Percentiles rank a stretch among this genome's conserved stretches.
Conservation (phyloP, 1,284 basidiomycete genomes). For the Caloboletus firmus region DNA sequence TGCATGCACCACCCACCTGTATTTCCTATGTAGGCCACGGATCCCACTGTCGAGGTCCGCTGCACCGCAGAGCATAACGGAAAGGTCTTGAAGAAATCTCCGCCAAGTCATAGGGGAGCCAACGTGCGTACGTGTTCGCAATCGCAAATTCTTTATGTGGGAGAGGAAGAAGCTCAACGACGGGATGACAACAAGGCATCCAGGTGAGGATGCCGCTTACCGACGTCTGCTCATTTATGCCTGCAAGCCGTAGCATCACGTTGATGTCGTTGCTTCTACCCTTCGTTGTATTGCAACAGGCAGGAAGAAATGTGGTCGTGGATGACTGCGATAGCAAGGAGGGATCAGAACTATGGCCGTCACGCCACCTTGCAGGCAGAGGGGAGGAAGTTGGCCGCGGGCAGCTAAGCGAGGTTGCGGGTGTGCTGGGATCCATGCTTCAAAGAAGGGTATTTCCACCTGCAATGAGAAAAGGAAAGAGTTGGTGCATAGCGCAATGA, state of each 20-base stretch:
- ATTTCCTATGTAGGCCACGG: slow-evolving; percentile 20
- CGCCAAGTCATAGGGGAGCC: slow-evolving; percentile 26
- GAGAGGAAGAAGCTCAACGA: slow-evolving; percentile 20
- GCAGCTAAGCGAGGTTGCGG: slow-evolving; percentile 30
- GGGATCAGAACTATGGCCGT: slow-evolving; percentile 21
- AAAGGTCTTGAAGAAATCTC: slow-evolving; percentile 27
- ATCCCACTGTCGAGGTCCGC: slow-evolving; percentile 19
- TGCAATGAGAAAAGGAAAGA: slow-evolving; percentile 7
- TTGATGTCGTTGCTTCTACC: slow-evolving; percentile 32
- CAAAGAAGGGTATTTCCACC: slow-evolving; percentile 19
- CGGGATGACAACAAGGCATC: slow-evolving; percentile 10
- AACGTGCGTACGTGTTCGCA: slow-evolving; percentile 24
- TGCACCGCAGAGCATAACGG: slow-evolving; percentile 28
- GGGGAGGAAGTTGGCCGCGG: slow-evolving; percentile 31
- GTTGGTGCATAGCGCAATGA: slow-evolving; percentile 7
- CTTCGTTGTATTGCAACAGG: slow-evolving; percentile 26
- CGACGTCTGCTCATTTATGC: slow-evolving; percentile 28
- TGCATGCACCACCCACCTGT: slow-evolving; percentile 33
- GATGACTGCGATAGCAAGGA: slow-evolving; percentile 27
- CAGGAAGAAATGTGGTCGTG: slow-evolving; percentile 28
- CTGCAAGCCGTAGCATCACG: slow-evolving; percentile 33
- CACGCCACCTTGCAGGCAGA: slow-evolving; percentile 34
- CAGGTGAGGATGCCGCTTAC: slow-evolving; percentile 25
- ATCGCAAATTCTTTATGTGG: slow-evolving; percentile 28
- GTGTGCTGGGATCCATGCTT: slow-evolving; percentile 25